Evolutionary conservation across 2,329 filamentous ascomycete genomes (phyloP), one percentile per base, ranked within the genome.

Genomic region (Aphanocladium album): DNA sequence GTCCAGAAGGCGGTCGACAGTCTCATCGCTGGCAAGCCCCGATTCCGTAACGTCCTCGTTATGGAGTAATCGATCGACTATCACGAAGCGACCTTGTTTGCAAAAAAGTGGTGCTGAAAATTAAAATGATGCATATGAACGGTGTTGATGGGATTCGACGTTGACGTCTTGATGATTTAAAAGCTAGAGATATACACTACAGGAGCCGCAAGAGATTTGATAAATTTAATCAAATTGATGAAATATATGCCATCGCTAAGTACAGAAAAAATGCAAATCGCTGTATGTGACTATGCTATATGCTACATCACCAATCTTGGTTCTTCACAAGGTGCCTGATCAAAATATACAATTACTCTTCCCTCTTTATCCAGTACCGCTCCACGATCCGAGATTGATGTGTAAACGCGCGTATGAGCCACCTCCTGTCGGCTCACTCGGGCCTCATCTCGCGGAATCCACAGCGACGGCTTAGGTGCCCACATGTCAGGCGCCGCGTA

Each of bases 351-450:
- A 43, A 69, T 46, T 2, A 78, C 61, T 43, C 70, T 56, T 2
- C 75, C 76, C 62, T 72, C 72, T 6, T 68, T 68, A 51, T 73
- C 67, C 63, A 76, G 53, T 1, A 63, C 64, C 1, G 72, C 70
- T 2, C 74, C 74, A 4, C 62, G 61, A 72, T 96, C 91, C 0
- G 89, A 93, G 64, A 96, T 93, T 1, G 87, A 84, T 33, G 91
- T 89, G 35, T 90, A 82, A 67, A 83, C 84, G 65, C 79, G 79
- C 0, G 89, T 89, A 67, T 95, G 89, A 14, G 79, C 79, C 57
- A 95, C 80, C 73, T 96, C 92, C 71, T 96, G 89, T 67, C 81
- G 81, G 58, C 87, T 91, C 46, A 96, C 83, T 11, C 91, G 89
- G 25, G 86, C 83, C 1, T 81, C 75, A 68, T 96, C 92, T 61